Evolutionary conservation across 139 green algal species (phyloP).

Genomic region (Chlorella sp.): DNA sequence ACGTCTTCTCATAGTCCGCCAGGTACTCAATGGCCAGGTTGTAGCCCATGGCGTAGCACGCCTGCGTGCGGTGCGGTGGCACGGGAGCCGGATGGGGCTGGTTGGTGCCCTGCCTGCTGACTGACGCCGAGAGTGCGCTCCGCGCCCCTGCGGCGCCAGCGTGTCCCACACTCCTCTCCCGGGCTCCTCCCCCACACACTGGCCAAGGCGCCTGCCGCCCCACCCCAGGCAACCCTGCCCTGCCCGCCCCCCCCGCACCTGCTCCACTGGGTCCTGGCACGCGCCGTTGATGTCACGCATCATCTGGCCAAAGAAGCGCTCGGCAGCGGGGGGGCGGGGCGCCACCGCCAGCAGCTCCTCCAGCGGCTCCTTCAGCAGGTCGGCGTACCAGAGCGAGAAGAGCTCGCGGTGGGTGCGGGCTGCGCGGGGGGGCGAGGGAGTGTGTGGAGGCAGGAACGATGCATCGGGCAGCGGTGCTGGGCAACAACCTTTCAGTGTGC

Average conservation of each 20-base stretch:
- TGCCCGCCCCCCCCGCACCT: conserved; percentile 27
- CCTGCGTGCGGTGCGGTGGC: too few species aligned
- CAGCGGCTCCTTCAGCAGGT: conserved; percentile 70
- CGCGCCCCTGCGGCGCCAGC: too few species aligned
- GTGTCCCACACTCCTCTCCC: too few species aligned
- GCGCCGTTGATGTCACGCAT: conserved; percentile 75
- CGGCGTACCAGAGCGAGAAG: conserved; percentile 86
- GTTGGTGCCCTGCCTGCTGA: too few species aligned
- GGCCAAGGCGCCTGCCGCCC: neutral
- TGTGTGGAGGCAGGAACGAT: neutral
- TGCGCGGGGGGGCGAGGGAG: neutral
- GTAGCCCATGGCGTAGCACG: conserved; percentile 90
- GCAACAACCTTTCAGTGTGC: neutral
- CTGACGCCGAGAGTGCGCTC: too few species aligned
- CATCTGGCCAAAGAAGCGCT: conserved; percentile 80
- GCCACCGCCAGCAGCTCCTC: conserved; percentile 61
- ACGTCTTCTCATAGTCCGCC: conserved; percentile 94
- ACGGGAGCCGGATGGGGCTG: too few species aligned
- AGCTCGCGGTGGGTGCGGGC: conserved; percentile 81
- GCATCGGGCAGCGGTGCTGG: too few species aligned
- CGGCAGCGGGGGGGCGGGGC: conserved; percentile 53
- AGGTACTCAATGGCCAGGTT: conserved; percentile 97
- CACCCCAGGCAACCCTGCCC: neutral
- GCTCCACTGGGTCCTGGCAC: conserved; percentile 31
- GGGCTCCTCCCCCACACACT: too few species aligned